Conservation (phyloP, 371 early-diverging fungal genomes). For the Zychaea mexicana region DNA sequence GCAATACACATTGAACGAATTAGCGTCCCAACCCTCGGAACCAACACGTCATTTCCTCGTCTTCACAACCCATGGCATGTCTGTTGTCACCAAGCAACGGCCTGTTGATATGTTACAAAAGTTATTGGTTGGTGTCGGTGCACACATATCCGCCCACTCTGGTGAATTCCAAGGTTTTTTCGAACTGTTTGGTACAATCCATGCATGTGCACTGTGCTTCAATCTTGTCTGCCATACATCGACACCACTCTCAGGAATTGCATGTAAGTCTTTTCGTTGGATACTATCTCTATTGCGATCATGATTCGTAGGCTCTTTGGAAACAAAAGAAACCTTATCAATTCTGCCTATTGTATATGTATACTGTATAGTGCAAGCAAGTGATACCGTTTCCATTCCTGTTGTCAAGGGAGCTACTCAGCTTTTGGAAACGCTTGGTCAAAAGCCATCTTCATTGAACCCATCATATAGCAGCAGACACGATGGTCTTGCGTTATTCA, state of each 20-base stretch:
- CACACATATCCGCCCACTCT: constrained; percentile 26
- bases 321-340: no score
- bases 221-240: constrained; percentile 40
- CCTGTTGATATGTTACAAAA: constrained; percentile 77
- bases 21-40: constrained; percentile 56
- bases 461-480: constrained; percentile 58
- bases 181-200: constrained; percentile 54
- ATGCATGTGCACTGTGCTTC: constrained; percentile 69
- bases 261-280: constrained; percentile 2
- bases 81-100: constrained; percentile 68
- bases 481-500: constrained; percentile 77
- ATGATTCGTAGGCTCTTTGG: no score
- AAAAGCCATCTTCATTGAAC: constrained; percentile 14
- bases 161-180: constrained; percentile 58
- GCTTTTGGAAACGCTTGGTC: constrained; percentile 27
- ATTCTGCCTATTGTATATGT: background rate
- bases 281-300: no score
- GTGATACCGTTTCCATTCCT: constrained; percentile 6
- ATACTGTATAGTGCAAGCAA: constrained; percentile 1
- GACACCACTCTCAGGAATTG: constrained; percentile 4
- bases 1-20: constrained; percentile 56
- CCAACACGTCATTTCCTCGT: constrained; percentile 72
- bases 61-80: constrained; percentile 77
- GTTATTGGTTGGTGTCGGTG: constrained; percentile 31
- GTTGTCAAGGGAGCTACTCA: constrained; percentile 20